A percentile compares a stretch with the other conserved stretches of the same genome.
Evolutionary conservation across 805 yeast species (phyloP).

Genomic region (Geotrichum ghanense): DNA sequence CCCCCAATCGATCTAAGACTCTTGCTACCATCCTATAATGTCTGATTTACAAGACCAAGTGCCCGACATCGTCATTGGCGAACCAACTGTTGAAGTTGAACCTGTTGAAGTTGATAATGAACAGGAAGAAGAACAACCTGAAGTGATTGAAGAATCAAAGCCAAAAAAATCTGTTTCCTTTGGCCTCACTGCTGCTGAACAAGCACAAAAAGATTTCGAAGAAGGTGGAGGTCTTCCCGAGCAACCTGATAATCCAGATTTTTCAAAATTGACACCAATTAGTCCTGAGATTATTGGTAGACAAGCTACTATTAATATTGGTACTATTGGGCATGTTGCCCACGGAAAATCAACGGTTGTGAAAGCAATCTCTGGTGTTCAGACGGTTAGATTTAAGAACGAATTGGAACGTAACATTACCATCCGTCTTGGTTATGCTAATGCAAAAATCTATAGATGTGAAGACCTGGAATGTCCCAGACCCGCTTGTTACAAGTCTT

Average conservation of each 20-base stretch:
- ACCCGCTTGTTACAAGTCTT: slow-evolving; percentile 92
- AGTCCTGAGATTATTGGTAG: slow-evolving; percentile 88
- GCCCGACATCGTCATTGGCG: slow-evolving; percentile 74
- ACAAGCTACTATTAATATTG: slow-evolving; percentile 98
- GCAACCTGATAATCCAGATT: slow-evolving; percentile 86
- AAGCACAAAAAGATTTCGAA: slow-evolving; percentile 74
- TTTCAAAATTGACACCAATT: slow-evolving; percentile 67
- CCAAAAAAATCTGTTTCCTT: slow-evolving; percentile 71
- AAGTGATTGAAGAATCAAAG: slow-evolving; percentile 31
- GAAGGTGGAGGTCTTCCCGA: slow-evolving; percentile 98
- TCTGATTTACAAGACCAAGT: slow-evolving; percentile 69
- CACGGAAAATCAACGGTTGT: slow-evolving; percentile 93
- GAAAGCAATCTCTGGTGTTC: slow-evolving; percentile 95
- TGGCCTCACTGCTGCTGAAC: slow-evolving; percentile 58
- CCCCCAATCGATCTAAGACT: slow-evolving; percentile 2
- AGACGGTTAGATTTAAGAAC: slow-evolving; percentile 97
- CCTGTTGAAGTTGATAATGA: slow-evolving; percentile 34
- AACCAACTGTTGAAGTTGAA: slow-evolving; percentile 36
- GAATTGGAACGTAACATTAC: slow-evolving; percentile 98
- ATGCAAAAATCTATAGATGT: slow-evolving; percentile 95
- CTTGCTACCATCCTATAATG: slow-evolving; percentile 1
- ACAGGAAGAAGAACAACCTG: slow-evolving; percentile 30
- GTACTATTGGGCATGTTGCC: slow-evolving; percentile 94
- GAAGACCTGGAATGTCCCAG: slow-evolving; percentile 76
- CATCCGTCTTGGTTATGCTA: slow-evolving; percentile 96